phyloP scores from a whole-genome alignment of 2,329 filamentous ascomycete genomes.

The Alternaria infectoria region DNA sequence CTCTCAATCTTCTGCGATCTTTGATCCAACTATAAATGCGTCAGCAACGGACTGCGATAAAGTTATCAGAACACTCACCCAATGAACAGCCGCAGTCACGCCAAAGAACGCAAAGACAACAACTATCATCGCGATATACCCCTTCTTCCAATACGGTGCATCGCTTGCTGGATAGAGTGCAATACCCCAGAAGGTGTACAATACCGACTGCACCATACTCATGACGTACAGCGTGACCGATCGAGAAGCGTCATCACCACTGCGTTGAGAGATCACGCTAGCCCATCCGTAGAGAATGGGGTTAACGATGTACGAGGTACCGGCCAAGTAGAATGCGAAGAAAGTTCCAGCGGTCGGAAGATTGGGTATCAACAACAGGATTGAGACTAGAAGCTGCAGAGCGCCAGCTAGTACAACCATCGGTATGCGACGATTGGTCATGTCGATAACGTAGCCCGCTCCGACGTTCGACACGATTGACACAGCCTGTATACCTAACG shows the following conservation, averaged over 20 bases:
- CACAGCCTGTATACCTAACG: conserved; percentile 62
- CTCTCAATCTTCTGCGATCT: not conserved
- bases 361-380: conserved; percentile 43
- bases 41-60: not conserved
- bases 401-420: conserved; percentile 44
- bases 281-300: conserved; percentile 51
- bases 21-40: not conserved
- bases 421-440: conserved; percentile 43
- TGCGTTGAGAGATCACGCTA: conserved; percentile 47
- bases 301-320: conserved; percentile 51
- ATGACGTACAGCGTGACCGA: conserved; percentile 52
- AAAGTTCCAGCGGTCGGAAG: conserved; percentile 44
- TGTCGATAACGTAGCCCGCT: conserved; percentile 48
- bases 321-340: conserved; percentile 49
- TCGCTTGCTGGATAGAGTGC: conserved; percentile 52
- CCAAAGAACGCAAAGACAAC: conserved; percentile 37
- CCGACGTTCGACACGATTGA: conserved; percentile 59
- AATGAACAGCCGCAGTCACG: conserved; percentile 28
- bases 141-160: conserved; percentile 53
- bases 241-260: conserved; percentile 51
- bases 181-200: conserved; percentile 57
- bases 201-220: conserved; percentile 48
- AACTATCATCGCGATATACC: conserved; percentile 46
- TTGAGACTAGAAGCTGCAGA: conserved; percentile 43
- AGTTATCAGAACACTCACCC: conserved; percentile 13